These are phyloP conservation scores for Mallotus nudiflorus DNA, from an alignment of 345 rosid genomes.

Conservation along the genomic window DNA sequence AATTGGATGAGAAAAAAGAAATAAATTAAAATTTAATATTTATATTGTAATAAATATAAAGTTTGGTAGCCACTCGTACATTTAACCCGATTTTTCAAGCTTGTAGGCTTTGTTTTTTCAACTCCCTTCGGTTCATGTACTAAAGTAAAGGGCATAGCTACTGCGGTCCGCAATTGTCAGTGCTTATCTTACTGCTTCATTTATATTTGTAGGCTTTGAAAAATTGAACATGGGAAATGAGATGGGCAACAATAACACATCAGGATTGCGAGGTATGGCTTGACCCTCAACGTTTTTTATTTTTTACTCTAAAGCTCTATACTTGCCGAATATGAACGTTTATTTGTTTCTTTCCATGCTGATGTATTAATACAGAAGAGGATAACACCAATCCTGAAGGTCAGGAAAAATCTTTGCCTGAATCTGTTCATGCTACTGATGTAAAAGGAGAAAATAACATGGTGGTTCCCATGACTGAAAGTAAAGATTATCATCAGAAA, in stretches of 20 bases:
- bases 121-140: conserved; percentile 22
- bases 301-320: neutral
- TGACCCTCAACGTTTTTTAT: no score
- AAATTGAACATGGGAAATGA: conserved; percentile 55
- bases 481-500: conserved; percentile 14
- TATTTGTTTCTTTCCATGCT: neutral
- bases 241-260: conserved; percentile 64
- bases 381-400: conserved; percentile 13
- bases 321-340: conserved; percentile 6
- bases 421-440: conserved; percentile 16
- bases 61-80: no score
- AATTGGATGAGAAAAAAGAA: no score
- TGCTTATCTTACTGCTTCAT: conserved; percentile 21
- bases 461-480: conserved; percentile 17
- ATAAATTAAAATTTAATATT: no score
- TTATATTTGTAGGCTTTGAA: conserved; percentile 44
- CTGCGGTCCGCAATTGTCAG: conserved; percentile 2
- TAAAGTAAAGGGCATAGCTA: conserved; percentile 15
- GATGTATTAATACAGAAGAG: conserved; percentile 31
- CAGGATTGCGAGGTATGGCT: conserved; percentile 42
- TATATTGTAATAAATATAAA: no score
- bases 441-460: conserved; percentile 25
- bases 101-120: conserved; percentile 14
- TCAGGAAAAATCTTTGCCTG: conserved; percentile 19
- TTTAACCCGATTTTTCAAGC: neutral